Conservation (phyloP, 352 stramenopile genomes). For the Globisporangium acanthophoron region DNA sequence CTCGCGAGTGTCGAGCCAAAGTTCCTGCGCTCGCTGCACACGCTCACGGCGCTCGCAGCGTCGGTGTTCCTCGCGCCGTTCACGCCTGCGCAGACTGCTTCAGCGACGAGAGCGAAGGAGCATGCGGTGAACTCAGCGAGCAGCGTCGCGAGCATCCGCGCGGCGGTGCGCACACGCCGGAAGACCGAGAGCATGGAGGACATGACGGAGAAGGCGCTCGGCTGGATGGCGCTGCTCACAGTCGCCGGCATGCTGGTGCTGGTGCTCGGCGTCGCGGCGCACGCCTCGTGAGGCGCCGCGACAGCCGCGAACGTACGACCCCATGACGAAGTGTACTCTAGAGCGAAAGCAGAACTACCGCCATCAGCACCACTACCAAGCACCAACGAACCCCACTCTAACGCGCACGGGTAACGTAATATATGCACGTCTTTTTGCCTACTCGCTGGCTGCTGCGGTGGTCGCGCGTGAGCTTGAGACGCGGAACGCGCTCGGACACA, state of each 20-base stretch:
- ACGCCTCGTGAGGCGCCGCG: constrained; percentile 10
- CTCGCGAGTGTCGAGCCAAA: constrained; percentile 21
- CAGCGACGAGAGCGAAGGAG: neutral
- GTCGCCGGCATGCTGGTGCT: constrained; percentile 24
- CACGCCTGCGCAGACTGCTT: neutral
- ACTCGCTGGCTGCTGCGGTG: neutral
- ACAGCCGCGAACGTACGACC: neutral
- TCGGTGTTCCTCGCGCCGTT: constrained; percentile 8
- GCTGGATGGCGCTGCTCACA: constrained; percentile 27
- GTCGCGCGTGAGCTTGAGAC: neutral
- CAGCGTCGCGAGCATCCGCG: constrained; percentile 11
- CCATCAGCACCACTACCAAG: neutral
- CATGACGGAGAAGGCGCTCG: constrained; percentile 28
- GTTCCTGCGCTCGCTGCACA: constrained; percentile 16
- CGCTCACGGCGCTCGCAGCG: constrained; percentile 8
- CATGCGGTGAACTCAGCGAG: neutral
- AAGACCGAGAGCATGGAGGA: constrained; percentile 32
- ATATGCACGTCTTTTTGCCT: neutral
- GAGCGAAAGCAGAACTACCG: neutral
- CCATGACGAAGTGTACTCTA: neutral
- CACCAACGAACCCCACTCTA: too few relatives aligned
- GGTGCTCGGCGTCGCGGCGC: constrained; percentile 28
- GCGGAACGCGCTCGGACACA: constrained; percentile 39
- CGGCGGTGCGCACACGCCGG: constrained; percentile 17
- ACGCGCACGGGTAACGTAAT: neutral